A percentile compares a stretch with the other conserved stretches of the same genome.
Conservation (phyloP, 257 asterid species). For the Asclepias syriaca region DNA sequence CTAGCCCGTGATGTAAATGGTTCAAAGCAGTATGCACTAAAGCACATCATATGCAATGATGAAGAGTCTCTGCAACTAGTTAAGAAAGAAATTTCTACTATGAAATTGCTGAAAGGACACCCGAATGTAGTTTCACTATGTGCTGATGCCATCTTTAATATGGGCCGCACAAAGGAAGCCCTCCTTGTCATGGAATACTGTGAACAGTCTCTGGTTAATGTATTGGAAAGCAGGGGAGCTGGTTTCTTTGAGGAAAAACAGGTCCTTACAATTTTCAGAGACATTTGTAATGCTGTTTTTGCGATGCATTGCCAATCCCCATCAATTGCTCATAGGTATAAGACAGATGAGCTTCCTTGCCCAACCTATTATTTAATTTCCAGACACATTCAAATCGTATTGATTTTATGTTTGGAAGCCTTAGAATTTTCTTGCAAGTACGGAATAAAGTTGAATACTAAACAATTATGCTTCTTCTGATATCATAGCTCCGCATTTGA, state of each 20-base stretch:
- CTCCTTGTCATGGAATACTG: conserved; percentile 92
- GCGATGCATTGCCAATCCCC: conserved; percentile 93
- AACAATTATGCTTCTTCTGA: not conserved
- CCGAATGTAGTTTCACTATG: conserved; percentile 76
- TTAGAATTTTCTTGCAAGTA: not conserved
- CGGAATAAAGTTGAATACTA: not conserved
- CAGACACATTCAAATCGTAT: not conserved
- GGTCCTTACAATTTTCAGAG: conserved; percentile 69
- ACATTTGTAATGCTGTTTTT: conserved; percentile 81
- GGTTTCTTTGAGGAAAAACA: conserved; percentile 95
- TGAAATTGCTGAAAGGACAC: conserved; percentile 91
- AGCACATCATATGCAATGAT: conserved; percentile 90
- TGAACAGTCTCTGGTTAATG: conserved; percentile 77
- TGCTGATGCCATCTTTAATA: conserved; percentile 72
- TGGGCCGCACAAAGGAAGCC: conserved; percentile 96
- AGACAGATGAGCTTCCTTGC: not conserved
- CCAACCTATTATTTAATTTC: not conserved
- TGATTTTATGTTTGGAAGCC: not conserved
- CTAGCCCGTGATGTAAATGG: conserved; percentile 84
- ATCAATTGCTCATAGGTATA: conserved; percentile 93
- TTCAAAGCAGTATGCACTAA: conserved; percentile 83
- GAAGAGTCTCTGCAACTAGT: conserved; percentile 76
- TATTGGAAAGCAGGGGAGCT: conserved; percentile 86
- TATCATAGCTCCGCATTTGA: not conserved
- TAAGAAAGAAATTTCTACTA: conserved; percentile 71